Conservation (phyloP, 139 green algal genomes). For the Yamagishiella unicocca region DNA sequence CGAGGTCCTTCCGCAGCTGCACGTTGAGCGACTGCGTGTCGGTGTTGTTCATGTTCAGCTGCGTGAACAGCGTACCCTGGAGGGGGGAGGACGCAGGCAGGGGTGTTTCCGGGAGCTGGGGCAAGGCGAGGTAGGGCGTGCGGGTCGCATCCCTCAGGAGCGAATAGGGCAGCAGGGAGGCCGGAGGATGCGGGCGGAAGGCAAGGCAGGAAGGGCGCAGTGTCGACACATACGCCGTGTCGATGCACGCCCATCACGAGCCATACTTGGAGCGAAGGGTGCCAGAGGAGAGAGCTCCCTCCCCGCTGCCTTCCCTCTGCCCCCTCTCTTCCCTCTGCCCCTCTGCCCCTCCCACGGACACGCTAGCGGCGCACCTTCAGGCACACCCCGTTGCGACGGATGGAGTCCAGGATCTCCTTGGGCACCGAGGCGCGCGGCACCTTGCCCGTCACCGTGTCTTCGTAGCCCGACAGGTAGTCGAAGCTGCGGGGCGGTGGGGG, state of each 20-base stretch:
- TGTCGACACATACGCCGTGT: too few relatives aligned
- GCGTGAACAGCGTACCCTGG: constrained; percentile 88
- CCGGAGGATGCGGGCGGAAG: too few relatives aligned
- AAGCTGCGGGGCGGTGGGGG: constrained; percentile 52
- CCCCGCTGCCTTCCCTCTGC: too few relatives aligned
- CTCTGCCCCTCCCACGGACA: too few relatives aligned
- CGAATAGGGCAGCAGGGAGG: neutral
- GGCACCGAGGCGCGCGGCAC: constrained; percentile 64
- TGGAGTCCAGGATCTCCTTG: constrained; percentile 68
- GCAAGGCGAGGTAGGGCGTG: too few relatives aligned
- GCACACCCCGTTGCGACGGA: constrained; percentile 65
- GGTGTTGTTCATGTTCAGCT: constrained; percentile 65
- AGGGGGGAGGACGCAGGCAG: constrained; percentile 69
- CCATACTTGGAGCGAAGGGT: too few relatives aligned
- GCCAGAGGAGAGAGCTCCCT: too few relatives aligned
- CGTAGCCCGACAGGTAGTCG: constrained; percentile 59
- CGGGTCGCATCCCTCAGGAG: too few relatives aligned
- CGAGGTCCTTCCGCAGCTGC: constrained; percentile 93
- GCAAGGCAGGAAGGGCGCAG: too few relatives aligned
- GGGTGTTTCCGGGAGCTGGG: too few relatives aligned
- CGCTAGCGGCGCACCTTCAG: constrained; percentile 65
- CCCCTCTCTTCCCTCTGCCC: too few relatives aligned
- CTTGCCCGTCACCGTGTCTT: constrained; percentile 31
- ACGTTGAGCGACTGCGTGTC: constrained; percentile 90
- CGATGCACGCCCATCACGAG: too few relatives aligned